Evolutionary conservation across 257 asterid species (phyloP).

Genomic region (Cinchona pubescens): DNA sequence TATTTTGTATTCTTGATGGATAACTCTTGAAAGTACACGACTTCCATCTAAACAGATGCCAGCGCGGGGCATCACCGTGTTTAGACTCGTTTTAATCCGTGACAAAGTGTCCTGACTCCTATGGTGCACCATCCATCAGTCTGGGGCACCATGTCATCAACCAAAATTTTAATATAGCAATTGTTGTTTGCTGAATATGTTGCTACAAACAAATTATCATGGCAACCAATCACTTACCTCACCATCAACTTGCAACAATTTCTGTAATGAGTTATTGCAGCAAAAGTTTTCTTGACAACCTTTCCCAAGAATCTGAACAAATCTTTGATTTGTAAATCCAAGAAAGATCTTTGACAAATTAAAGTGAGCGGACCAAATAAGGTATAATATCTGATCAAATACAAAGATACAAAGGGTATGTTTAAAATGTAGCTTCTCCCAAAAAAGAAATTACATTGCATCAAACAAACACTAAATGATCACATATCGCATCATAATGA

Average conservation of each 20-base stretch:
- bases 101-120: background rate
- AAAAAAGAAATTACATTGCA: constrained; percentile 13
- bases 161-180: background rate
- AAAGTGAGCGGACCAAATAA: background rate
- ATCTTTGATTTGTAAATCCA: background rate
- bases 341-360: background rate
- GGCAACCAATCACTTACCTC: background rate
- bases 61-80: too few species aligned
- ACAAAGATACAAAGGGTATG: constrained; percentile 4
- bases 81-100: too few species aligned
- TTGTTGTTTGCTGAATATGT: constrained; percentile 7
- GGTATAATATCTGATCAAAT: background rate
- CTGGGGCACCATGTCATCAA: background rate
- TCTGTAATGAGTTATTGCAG: too few species aligned
- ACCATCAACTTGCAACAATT: too few species aligned
- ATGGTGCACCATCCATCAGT: background rate
- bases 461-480: background rate
- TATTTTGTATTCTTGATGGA: too few species aligned
- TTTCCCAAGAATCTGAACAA: too few species aligned
- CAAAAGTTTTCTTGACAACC: too few species aligned
- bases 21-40: too few species aligned
- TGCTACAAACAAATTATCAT: background rate
- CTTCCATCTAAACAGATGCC: too few species aligned
- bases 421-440: constrained; percentile 5
- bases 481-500: background rate